Percentiles rank a stretch among this genome's conserved stretches.
Conservation (phyloP, 2,329 filamentous ascomycete species). For the Trichophyton rubrum region DNA sequence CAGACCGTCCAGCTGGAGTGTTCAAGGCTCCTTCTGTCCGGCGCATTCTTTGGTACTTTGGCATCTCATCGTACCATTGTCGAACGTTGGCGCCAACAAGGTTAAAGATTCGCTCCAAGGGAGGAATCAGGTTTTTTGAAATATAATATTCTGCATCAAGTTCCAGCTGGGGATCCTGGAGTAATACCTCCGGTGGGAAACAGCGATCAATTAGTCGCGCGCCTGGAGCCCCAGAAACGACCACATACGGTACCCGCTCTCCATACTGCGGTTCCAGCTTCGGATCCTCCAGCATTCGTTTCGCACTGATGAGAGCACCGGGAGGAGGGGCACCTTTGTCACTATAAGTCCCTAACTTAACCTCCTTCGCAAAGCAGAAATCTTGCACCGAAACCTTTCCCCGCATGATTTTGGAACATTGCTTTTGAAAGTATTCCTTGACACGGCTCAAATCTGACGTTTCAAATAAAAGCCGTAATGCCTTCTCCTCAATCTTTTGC, state of each 20-base stretch:
- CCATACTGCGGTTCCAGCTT: slow-evolving; percentile 86
- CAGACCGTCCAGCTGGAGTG: neutral
- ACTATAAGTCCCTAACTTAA: slow-evolving; percentile 78
- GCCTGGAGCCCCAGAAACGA: slow-evolving; percentile 76
- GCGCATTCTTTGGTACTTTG: slow-evolving; percentile 67
- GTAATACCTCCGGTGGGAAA: slow-evolving; percentile 70
- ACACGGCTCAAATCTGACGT: slow-evolving; percentile 80
- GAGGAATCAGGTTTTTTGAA: slow-evolving; percentile 85
- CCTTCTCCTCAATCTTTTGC: slow-evolving; percentile 92
- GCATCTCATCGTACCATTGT: slow-evolving; percentile 94
- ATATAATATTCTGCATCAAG: slow-evolving; percentile 97
- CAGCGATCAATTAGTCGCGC: slow-evolving; percentile 79
- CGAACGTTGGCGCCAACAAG: slow-evolving; percentile 84
- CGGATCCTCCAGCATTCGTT: slow-evolving; percentile 73
- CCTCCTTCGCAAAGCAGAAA: slow-evolving; percentile 89
- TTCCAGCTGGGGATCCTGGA: slow-evolving; percentile 62
- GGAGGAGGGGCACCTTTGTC: slow-evolving; percentile 69
- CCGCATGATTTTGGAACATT: slow-evolving; percentile 86
- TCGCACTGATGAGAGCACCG: slow-evolving; percentile 76
- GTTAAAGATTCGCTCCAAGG: slow-evolving; percentile 91
- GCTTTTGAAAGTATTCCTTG: slow-evolving; percentile 77
- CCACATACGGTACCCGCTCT: slow-evolving; percentile 88
- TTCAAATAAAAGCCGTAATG: slow-evolving; percentile 76
- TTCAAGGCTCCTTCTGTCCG: slow-evolving; percentile 37
- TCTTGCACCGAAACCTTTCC: slow-evolving; percentile 83